These are phyloP conservation scores for Ganoderma multipileum DNA, from an alignment of 1,284 basidiomycete genomes.

Conservation along the genomic window DNA sequence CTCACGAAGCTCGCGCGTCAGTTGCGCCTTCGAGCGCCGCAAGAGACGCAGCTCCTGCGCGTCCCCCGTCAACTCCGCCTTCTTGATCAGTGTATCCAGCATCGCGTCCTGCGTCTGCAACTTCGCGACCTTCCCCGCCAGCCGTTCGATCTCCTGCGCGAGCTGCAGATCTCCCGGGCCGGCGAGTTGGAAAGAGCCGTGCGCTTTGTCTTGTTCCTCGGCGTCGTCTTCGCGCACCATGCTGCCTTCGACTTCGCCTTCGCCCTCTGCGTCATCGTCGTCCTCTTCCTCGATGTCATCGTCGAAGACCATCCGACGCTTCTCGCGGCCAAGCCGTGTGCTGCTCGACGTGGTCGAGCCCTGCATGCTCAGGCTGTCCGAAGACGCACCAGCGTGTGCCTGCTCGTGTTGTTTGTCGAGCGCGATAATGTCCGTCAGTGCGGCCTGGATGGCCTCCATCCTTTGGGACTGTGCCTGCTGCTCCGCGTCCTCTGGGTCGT, in stretches of 20 bases:
- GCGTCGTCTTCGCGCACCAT: slow-evolving; percentile 44
- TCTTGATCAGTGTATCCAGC: slow-evolving; percentile 87
- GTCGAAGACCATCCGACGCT: slow-evolving; percentile 35
- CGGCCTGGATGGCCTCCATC: slow-evolving; percentile 94
- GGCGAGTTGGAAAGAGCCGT: slow-evolving; percentile 71
- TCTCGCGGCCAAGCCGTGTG: slow-evolving; percentile 21
- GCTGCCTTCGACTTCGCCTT: slow-evolving; percentile 37
- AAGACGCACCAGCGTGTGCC: slow-evolving; percentile 21
- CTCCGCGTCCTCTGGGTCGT: slow-evolving; percentile 70
- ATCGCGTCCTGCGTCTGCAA: slow-evolving; percentile 83
- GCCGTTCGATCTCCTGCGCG: slow-evolving; percentile 79
- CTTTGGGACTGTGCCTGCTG: slow-evolving; percentile 61
- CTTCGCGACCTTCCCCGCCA: slow-evolving; percentile 78
- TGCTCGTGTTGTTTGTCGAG: slow-evolving; percentile 60
- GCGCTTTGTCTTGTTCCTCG: slow-evolving; percentile 49
- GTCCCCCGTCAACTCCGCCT: slow-evolving; percentile 94
- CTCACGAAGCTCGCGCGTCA: slow-evolving; percentile 85
- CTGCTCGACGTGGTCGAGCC: slow-evolving; percentile 19
- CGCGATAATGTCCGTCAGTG: slow-evolving; percentile 93
- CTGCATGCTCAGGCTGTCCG: slow-evolving; percentile 29
- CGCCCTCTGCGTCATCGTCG: slow-evolving; percentile 48
- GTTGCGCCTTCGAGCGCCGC: slow-evolving; percentile 79
- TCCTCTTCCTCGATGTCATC: slow-evolving; percentile 45
- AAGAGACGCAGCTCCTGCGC: slow-evolving; percentile 85
- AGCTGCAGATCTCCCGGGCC: slow-evolving; percentile 89